Evolutionary conservation across 1,284 basidiomycete genomes (phyloP).

Genomic region (Schizophyllum amplum): DNA sequence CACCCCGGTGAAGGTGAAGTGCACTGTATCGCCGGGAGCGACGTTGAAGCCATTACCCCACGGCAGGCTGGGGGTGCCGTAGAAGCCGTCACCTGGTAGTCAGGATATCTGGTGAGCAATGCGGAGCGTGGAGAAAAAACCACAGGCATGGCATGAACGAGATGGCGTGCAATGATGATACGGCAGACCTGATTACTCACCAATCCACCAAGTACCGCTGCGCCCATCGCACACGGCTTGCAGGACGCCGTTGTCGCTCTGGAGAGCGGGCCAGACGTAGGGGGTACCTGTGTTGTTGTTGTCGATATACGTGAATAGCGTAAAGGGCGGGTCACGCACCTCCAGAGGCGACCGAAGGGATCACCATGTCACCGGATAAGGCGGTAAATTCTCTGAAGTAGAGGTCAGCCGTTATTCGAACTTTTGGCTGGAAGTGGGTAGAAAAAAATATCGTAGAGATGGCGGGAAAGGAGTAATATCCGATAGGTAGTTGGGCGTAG

Average conservation of each 20-base stretch:
- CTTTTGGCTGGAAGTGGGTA: background rate
- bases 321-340: slow-evolving; percentile 1
- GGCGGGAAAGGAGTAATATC: slow-evolving; percentile 2
- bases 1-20: slow-evolving; percentile 21
- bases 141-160: background rate
- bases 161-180: too few relatives aligned
- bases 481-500: too few relatives aligned
- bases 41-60: slow-evolving; percentile 25
- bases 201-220: slow-evolving; percentile 23
- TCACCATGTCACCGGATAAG: slow-evolving; percentile 22
- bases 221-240: slow-evolving; percentile 24
- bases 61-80: slow-evolving; percentile 20
- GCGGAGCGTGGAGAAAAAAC: background rate
- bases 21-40: slow-evolving; percentile 22
- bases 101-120: background rate
- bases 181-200: slow-evolving; percentile 12
- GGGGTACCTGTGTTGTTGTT: slow-evolving; percentile 15
- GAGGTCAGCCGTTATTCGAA: background rate
- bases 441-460: too few relatives aligned
- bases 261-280: slow-evolving; percentile 25
- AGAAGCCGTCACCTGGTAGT: slow-evolving; percentile 18
- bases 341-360: slow-evolving; percentile 18
- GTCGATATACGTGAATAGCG: background rate
- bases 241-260: slow-evolving; percentile 22
- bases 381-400: slow-evolving; percentile 18